Evolutionary conservation across 73 alveolate genomes (phyloP), one percentile per base, ranked within the genome.

Genomic region (Paramecium pentaurelia): DNA sequence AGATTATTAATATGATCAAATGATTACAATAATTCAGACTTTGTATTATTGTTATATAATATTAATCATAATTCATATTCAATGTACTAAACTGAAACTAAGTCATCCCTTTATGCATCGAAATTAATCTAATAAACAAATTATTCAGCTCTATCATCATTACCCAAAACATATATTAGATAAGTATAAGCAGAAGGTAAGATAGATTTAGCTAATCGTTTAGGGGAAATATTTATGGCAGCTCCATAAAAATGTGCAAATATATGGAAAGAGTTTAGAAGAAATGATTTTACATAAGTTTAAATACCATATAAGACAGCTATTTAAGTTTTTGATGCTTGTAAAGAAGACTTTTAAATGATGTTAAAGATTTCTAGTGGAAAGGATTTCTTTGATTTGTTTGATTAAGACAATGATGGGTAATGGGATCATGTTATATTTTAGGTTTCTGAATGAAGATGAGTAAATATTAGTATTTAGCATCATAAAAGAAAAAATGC

Each of bases 331-430:
- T 89, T 45, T 89, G 90, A 89, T 40, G 60, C 54, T n/a, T 83
- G 88, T 28, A 70, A 54, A 40, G 94, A 89, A 42, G 94, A 89
- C 77, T 40, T 89, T 34, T 40, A 60, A 32, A 42, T 25, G 40
- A 34, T 71, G 75, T 73, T 89, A 34, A 30, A 89, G 28, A 45
- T 89, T 5, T 71, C 77, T 47, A 71, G 54, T 89, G 89, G 85
- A 60, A 68, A 89, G 32, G 94, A 89, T 59, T 89, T 89, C 45
- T 83, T 89, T 47, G 88, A 89, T 42, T 18, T 73, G 12, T 89
- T 89, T 47, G 94, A 89, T 89, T 89, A 77, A 36, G 94, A 89
- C 22, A 89, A 89, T 89, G 94, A 89, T 71, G 94, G 94, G 91
- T 80, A 80, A n/a, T 36, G 3, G 28, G 49, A 12, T 44, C 9